phyloP scores from a whole-genome alignment of 2,329 filamentous ascomycete species.

The Clathrospora elynae region DNA sequence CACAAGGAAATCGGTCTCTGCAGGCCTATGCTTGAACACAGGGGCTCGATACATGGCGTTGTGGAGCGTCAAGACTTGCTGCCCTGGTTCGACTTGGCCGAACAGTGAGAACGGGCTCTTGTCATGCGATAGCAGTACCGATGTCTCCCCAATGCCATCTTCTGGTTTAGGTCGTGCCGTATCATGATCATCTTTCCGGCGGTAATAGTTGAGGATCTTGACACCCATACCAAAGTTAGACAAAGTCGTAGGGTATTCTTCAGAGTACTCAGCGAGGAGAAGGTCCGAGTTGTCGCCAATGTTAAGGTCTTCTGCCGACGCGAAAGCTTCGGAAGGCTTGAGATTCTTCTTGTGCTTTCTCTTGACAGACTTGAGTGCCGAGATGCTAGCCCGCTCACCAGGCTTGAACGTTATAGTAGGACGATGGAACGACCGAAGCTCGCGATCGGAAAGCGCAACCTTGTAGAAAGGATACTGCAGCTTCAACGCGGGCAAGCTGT shows the following conservation, averaged over 20 bases:
- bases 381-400: slow-evolving; percentile 72
- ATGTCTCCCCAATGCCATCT: slow-evolving; percentile 75
- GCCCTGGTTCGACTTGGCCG: slow-evolving; percentile 87
- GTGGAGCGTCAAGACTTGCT: slow-evolving; percentile 87
- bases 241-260: slow-evolving; percentile 87
- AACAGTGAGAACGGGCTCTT: slow-evolving; percentile 96
- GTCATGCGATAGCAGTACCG: slow-evolving; percentile 87
- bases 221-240: slow-evolving; percentile 98
- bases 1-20: slow-evolving; percentile 82
- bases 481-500: slow-evolving; percentile 88
- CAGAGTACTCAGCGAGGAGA: slow-evolving; percentile 91
- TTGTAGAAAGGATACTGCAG: slow-evolving; percentile 96
- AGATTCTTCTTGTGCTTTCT: slow-evolving; percentile 80
- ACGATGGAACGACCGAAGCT: slow-evolving; percentile 83
- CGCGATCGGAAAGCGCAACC: slow-evolving; percentile 73
- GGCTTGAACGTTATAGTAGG: slow-evolving; percentile 75
- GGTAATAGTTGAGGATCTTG: slow-evolving; percentile 95
- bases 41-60: slow-evolving; percentile 96
- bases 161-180: slow-evolving; percentile 76
- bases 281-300: slow-evolving; percentile 87
- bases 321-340: slow-evolving; percentile 77
- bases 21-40: slow-evolving; percentile 83
- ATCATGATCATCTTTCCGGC: slow-evolving; percentile 78
- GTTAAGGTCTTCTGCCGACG: slow-evolving; percentile 78
- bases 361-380: slow-evolving; percentile 71